Evolutionary conservation across 2,329 filamentous ascomycete genomes (phyloP).

Genomic region (Aspergillus viridinutans): DNA sequence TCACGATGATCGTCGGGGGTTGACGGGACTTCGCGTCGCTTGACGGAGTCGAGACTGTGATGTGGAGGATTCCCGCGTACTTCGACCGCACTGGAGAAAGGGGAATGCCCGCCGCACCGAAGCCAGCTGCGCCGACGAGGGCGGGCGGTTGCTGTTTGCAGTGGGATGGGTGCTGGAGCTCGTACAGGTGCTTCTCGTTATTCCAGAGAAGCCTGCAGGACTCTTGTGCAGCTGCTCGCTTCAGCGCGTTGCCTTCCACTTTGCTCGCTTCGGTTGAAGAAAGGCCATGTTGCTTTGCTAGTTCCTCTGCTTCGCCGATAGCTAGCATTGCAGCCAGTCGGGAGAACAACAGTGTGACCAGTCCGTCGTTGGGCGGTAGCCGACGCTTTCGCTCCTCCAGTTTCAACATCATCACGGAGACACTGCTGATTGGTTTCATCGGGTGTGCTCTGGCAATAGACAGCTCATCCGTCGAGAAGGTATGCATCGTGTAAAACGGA

Average conservation of each 20-base stretch:
- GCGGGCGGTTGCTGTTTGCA: constrained; percentile 25
- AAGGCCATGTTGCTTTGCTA: constrained; percentile 39
- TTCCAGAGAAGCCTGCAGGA: constrained; percentile 46
- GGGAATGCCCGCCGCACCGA: constrained; percentile 32
- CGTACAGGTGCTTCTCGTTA: constrained; percentile 36
- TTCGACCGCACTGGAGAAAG: constrained; percentile 28
- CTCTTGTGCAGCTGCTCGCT: constrained; percentile 42
- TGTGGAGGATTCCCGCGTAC: constrained; percentile 36
- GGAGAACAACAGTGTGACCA: constrained; percentile 46
- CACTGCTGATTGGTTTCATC: constrained; percentile 33
- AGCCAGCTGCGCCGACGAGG: constrained; percentile 30
- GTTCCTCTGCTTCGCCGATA: constrained; percentile 42
- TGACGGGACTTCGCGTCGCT: constrained; percentile 10
- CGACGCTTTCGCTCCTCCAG: constrained; percentile 38
- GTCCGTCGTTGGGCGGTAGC: constrained; percentile 38
- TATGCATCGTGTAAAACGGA: constrained; percentile 45
- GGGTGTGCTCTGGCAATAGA: constrained; percentile 41
- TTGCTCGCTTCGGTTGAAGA: constrained; percentile 38
- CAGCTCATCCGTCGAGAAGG: constrained; percentile 40
- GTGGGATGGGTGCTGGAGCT: constrained; percentile 45
- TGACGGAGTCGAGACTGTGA: constrained; percentile 37
- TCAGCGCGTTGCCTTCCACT: constrained; percentile 42
- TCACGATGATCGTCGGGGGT: constrained; percentile 36
- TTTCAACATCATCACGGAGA: constrained; percentile 42
- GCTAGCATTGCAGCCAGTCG: constrained; percentile 47